Evolutionary conservation across 148 eudicot species (phyloP), one percentile per base, ranked within the genome.

Genomic region (Rheum nobile): DNA sequence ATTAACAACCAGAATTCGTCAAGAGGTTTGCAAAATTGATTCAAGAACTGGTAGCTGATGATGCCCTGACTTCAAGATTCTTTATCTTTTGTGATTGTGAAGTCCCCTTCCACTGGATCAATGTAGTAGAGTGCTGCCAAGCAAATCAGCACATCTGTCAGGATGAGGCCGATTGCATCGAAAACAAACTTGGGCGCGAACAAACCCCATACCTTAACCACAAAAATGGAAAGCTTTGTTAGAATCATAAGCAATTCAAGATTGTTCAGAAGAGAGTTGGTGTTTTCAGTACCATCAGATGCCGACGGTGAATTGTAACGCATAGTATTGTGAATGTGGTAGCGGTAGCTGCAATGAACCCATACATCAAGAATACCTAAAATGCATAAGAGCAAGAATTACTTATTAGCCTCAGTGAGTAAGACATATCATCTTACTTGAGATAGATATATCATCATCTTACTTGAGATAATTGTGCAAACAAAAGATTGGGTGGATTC

Each of bases 131-230:
- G 79, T 8, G 90, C 79, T 34, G 93, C 88, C 76, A 87, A 75
- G 72, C 87, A 82, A 61, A 91, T 81, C 6, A 88, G 77, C 55
- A 84, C 77, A 71, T 91, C 96, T 0, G 97, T 83, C 31, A 95
- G 81, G 80, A 88, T 50, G 73, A 95, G 99, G 37, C 94, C 96
- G 63, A 87, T 86, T 55, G 81, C 94, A 76, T 95, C 99, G 57
- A 95, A 95, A 50, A 95, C 97, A 73, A 87, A 95, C 78, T 95
- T 95, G 24, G 97, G 99, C 52, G 99, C 94, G 82, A 95, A 95
- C 72, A 95, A 82, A 35, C 99, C 99, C 99, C 99, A 95, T 4
- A 95, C 99, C 97, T 94, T 88, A 84, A 88, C 74, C 41, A n/a
- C 72, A 71, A 63, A 29, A 44, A 0, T n/a, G n/a, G 12, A 69